Evolutionary conservation across 148 eudicot species (phyloP), one percentile per base, ranked within the genome.

Genomic region (Chenopodium quinoa): DNA sequence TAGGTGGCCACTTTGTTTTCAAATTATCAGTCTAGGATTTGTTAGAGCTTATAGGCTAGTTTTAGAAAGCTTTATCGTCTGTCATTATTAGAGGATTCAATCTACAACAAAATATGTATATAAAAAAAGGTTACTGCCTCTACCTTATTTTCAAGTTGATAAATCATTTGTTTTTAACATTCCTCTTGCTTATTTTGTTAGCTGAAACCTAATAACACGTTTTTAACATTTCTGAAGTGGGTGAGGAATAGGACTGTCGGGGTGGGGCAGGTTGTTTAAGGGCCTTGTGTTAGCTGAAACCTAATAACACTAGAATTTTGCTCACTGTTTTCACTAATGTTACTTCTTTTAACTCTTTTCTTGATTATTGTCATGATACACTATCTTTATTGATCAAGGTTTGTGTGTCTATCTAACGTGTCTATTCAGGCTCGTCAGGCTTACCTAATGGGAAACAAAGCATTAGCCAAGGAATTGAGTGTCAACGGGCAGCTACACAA

Each of bases 391-490:
- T 56, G 48, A 68, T 20, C 40, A 60, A 56, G 44, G 17, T 73
- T n/a, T 66, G 25, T 84, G 60, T 62, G 23, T 76, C 34, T 47
- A 34, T 74, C 52, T 76, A 64, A 44, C 60, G 75, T 78, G 76
- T 32, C 6, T 75, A n/a, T 74, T 74, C 83, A 96, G 99, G 99
- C 99, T 81, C 92, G 93, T 25, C 97, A 94, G 80, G 99, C 98
- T 79, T 94, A 91, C 83, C 80, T 93, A 16, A 79, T 89, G 71
- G 97, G 98, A 72, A 91, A 96, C 91, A 96, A 94, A 84, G 94
- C 97, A 82, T 85, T 96, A 75, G 97, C 98, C 50, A 96, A 96
- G 84, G 97, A 96, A 78, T 81, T 96, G 87, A 94, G 99, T 82
- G 87, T 85, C 67, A 96, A 93, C 85, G 99, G 99, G 40, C 99